Conservation (phyloP, 1,139 yeast species). For the Saccharomyces uvarum region DNA sequence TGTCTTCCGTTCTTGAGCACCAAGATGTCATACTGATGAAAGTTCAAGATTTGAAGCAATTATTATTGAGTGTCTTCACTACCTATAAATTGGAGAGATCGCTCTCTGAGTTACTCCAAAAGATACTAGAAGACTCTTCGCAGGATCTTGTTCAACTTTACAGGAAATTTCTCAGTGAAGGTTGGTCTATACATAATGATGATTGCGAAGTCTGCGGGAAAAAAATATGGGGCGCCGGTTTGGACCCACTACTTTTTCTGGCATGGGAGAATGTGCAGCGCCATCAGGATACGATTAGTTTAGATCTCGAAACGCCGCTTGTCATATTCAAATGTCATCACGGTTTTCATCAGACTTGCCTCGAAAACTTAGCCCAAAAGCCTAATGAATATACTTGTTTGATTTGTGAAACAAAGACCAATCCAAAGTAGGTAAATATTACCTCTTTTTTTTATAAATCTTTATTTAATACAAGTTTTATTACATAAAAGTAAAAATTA, state of each 20-base stretch:
- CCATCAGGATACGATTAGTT: neutral
- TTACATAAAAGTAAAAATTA: neutral
- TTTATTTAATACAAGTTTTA: neutral
- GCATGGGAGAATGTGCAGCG: slow-evolving; percentile 38
- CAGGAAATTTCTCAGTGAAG: slow-evolving; percentile 32
- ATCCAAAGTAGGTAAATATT: neutral
- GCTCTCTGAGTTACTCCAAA: slow-evolving; percentile 16
- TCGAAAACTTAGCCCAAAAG: slow-evolving; percentile 40
- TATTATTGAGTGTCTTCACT: slow-evolving; percentile 19
- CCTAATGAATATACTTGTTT: slow-evolving; percentile 18
- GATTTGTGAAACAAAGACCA: slow-evolving; percentile 9
- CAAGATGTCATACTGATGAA: slow-evolving; percentile 23
- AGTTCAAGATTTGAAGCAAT: slow-evolving; percentile 15
- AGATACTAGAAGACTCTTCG: slow-evolving; percentile 21
- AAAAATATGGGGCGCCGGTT: slow-evolving; percentile 53
- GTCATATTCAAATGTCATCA: slow-evolving; percentile 53
- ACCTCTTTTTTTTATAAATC: neutral
- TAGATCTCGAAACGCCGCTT: slow-evolving; percentile 15
- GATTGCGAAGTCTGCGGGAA: slow-evolving; percentile 71
- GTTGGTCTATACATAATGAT: slow-evolving; percentile 51
- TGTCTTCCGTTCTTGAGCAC: slow-evolving; percentile 18
- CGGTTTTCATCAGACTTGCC: slow-evolving; percentile 60
- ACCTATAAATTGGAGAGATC: slow-evolving; percentile 23
- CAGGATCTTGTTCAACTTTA: slow-evolving; percentile 14
- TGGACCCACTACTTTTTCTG: slow-evolving; percentile 37